phyloP scores from a whole-genome alignment of 2,329 filamentous ascomycete species.

The Monosporascus sp. region DNA sequence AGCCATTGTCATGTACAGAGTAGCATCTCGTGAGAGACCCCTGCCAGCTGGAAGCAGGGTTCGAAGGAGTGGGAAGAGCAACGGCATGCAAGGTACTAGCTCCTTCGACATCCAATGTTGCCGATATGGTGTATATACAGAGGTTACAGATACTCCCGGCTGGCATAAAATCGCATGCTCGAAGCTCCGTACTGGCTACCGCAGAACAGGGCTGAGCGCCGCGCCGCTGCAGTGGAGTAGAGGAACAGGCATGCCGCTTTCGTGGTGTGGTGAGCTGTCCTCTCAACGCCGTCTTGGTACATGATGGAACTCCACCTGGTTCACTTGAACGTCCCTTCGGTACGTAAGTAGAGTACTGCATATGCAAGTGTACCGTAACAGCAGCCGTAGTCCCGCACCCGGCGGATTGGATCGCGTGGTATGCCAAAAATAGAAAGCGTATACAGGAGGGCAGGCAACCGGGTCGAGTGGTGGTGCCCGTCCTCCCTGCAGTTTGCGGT shows the following conservation, averaged over 20 bases:
- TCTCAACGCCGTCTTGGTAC: not conserved
- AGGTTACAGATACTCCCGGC: not conserved
- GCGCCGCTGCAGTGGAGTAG: not conserved
- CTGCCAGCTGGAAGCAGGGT: not conserved
- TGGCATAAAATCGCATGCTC: no score
- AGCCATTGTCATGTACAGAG: slow-evolving; percentile 11
- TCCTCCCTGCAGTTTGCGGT: not conserved
- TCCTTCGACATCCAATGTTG: not conserved
- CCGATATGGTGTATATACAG: not conserved
- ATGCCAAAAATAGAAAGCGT: not conserved
- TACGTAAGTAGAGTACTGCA: no score
- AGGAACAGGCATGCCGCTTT: not conserved
- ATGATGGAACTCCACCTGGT: not conserved
- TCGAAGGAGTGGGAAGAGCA: not conserved
- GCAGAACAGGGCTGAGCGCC: not conserved
- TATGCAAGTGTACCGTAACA: not conserved
- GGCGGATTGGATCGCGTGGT: slow-evolving; percentile 1
- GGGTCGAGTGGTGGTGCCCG: no score
- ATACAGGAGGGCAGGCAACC: no score
- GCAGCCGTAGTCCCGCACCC: not conserved
- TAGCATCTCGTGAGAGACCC: not conserved
- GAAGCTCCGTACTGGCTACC: not conserved
- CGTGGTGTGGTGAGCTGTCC: not conserved
- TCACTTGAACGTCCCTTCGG: no score
- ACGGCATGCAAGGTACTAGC: not conserved